Evolutionary conservation across 257 asterid genomes (phyloP).

Genomic region (Solanum lignicaule): DNA sequence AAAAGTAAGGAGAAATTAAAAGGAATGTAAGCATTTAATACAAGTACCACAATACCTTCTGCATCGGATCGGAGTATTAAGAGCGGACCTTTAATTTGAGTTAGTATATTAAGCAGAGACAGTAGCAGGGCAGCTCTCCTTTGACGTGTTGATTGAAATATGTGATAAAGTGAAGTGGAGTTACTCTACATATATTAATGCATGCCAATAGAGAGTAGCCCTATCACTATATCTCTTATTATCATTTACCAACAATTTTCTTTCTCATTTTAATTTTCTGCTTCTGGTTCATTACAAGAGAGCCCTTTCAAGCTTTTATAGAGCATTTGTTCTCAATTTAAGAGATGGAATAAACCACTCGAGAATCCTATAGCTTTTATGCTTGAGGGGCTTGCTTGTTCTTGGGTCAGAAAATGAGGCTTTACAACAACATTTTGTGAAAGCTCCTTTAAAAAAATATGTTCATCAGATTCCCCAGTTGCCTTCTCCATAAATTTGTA

Average conservation of each 20-base stretch:
- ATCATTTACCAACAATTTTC: not conserved
- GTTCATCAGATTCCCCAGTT: conserved; percentile 11
- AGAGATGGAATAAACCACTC: conserved; percentile 22
- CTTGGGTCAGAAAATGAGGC: not conserved
- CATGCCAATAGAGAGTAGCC: conserved; percentile 49
- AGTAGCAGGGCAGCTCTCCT: conserved; percentile 62
- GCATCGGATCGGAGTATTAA: not conserved
- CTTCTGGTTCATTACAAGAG: not conserved
- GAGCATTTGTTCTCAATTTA: not conserved
- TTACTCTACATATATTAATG: not conserved
- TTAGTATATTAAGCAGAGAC: conserved; percentile 21
- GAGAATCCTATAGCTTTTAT: conserved; percentile 14
- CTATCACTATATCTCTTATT: conserved; percentile 30
- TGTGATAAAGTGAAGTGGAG: not conserved
- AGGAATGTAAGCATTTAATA: not conserved
- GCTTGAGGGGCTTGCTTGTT: not conserved
- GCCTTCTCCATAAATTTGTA: not conserved
- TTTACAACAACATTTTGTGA: not conserved
- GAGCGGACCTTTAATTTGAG: not conserved
- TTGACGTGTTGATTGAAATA: conserved; percentile 24
- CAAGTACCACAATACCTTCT: not conserved
- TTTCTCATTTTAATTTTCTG: not conserved
- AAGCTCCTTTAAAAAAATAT: not conserved
- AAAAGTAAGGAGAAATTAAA: not conserved
- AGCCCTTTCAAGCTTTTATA: not conserved